phyloP scores from a whole-genome alignment of 306 rosid species.

The Castanea sativa region DNA sequence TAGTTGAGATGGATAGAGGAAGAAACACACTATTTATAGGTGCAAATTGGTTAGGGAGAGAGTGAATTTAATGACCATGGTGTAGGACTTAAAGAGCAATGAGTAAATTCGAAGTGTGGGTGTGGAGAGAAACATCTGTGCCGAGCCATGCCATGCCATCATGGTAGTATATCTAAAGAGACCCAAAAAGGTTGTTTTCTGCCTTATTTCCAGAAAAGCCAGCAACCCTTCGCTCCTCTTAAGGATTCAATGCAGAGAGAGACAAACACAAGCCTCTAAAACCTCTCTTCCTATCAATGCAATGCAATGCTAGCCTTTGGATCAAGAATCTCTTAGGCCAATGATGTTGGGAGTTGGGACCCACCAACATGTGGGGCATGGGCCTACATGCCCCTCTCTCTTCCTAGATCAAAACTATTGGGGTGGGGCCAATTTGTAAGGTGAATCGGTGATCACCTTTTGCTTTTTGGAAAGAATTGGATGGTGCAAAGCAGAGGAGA shows the following conservation, averaged over 20 bases:
- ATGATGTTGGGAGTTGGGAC: slow-evolving; percentile 13
- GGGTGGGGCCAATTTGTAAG: not conserved
- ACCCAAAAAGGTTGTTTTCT: slow-evolving; percentile 42
- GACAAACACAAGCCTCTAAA: slow-evolving; percentile 29
- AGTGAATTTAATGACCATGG: slow-evolving; percentile 21
- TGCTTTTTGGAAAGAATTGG: slow-evolving; percentile 22
- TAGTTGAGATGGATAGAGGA: slow-evolving; percentile 12
- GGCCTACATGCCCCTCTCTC: too few species aligned
- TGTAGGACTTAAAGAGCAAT: slow-evolving; percentile 15
- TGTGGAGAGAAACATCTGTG: slow-evolving; percentile 20
- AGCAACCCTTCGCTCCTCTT: slow-evolving; percentile 30
- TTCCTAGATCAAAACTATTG: not conserved
- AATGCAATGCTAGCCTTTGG: slow-evolving; percentile 29
- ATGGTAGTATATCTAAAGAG: slow-evolving; percentile 40
- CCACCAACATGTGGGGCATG: not conserved
- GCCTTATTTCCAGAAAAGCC: slow-evolving; percentile 47
- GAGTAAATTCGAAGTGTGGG: slow-evolving; percentile 33
- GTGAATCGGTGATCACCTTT: not conserved
- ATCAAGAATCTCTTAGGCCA: slow-evolving; percentile 22
- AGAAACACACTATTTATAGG: slow-evolving; percentile 48
- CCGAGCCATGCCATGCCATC: slow-evolving; percentile 33
- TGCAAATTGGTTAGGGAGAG: slow-evolving; percentile 13
- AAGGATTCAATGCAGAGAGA: slow-evolving; percentile 33
- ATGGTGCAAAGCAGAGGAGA: slow-evolving; percentile 24
- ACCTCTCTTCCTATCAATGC: not conserved